Evolutionary conservation across 169 alveolate species (phyloP).

Genomic region (Plasmodium fragile): DNA sequence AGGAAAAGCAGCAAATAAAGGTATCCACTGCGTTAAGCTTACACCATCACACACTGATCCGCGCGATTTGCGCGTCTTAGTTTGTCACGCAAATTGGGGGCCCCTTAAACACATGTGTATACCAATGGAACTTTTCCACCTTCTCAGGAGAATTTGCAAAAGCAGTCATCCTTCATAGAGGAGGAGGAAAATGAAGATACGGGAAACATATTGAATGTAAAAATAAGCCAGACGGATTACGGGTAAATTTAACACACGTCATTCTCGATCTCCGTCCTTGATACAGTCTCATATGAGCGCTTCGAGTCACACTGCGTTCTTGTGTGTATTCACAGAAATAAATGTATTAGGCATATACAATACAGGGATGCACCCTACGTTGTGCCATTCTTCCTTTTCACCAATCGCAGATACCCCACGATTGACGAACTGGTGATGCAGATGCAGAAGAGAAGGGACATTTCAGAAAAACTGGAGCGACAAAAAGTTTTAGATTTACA

Average conservation of each 20-base stretch:
- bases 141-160: slow-evolving; percentile 57
- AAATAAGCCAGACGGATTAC: slow-evolving; percentile 85
- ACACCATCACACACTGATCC: too few species aligned
- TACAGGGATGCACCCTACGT: neutral
- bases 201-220: slow-evolving; percentile 81
- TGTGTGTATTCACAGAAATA: neutral
- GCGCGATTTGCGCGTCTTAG: neutral
- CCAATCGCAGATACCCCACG: slow-evolving; percentile 81
- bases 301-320: neutral
- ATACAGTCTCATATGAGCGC: neutral
- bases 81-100: neutral
- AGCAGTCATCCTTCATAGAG: slow-evolving; percentile 51
- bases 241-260: slow-evolving; percentile 49
- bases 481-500: slow-evolving; percentile 80
- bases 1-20: slow-evolving; percentile 16
- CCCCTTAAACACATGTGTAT: neutral
- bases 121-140: neutral
- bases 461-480: slow-evolving; percentile 81
- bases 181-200: slow-evolving; percentile 48
- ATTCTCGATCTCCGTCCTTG: neutral
- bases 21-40: neutral
- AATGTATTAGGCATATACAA: neutral
- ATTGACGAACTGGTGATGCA: slow-evolving; percentile 87
- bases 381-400: neutral
- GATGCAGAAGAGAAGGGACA: slow-evolving; percentile 86